Base-by-base conservation (phyloP, 2,329 filamentous ascomycete genomes). In the Tothia fuscella region DNA sequence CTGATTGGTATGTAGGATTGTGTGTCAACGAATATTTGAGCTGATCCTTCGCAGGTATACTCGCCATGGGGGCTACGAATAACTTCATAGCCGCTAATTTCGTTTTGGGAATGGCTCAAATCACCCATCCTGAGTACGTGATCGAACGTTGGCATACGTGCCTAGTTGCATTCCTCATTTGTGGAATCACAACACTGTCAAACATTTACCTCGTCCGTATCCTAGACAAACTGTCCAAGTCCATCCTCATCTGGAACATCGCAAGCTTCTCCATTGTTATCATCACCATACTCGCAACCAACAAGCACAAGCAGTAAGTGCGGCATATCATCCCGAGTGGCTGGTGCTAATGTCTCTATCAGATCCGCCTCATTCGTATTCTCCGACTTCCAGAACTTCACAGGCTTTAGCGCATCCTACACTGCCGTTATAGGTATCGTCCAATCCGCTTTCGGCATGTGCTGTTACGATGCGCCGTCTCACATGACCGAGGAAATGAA, bases 341-440 rank as follows among this genome's bases (percentile, higher is more conserved):
- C n/a, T n/a, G n/a, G n/a, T n/a, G n/a, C n/a, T n/a, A n/a, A n/a
- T 5, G 13, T 25, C 22, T 19, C 16, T 17, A 19, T 39, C 36
- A 24, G 44, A 64, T 63, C 4, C 61, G 71, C 3, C 66, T 67
- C 1, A 57, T 64, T 4, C 57, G 56, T 16, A 62, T 65, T 5
- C 61, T 62, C 77, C 80, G 53, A 73, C 74, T 22, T 46, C 78
- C 80, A 0, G 72, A 78, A 41, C 46, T 61, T 64, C 29, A 70
- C 69, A 0, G 72, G 72, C 2, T 74, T 70, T 52, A 62, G 61
- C 3, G 56, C 60, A 7, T 58, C 63, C 0, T 74, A 73, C 55
- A 62, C 66, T 4, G 67, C 69, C 0, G 65, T 74, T 22, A 55
- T 76, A 16, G 72, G 71, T 2, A 63, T 75, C 10, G 50, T 75